Evolutionary conservation across 768 basidiomycete species (phyloP).

Genomic region (Tricholoma sp.): DNA sequence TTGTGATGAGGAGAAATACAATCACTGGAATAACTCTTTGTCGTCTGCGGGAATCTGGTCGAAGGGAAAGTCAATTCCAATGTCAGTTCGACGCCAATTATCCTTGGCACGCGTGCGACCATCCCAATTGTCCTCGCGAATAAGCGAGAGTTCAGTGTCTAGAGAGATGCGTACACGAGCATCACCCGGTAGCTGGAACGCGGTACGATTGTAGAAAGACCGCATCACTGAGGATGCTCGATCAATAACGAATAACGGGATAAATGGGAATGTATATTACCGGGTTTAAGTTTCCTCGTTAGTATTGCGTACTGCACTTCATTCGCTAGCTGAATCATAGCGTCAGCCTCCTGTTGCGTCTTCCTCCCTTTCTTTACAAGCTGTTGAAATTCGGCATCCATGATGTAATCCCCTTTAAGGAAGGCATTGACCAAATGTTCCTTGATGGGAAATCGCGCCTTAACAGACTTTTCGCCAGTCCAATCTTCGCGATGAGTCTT

Average conservation of each 20-base stretch:
- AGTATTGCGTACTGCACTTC: slow-evolving; percentile 92
- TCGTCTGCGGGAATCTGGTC: slow-evolving; percentile 68
- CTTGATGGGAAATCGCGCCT: slow-evolving; percentile 93
- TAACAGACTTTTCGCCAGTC: slow-evolving; percentile 99
- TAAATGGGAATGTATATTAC: slow-evolving; percentile 36
- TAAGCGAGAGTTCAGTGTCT: slow-evolving; percentile 91
- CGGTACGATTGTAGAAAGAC: slow-evolving; percentile 97
- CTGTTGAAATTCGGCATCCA: slow-evolving; percentile 89
- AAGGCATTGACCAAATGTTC: slow-evolving; percentile 92
- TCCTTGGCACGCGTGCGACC: slow-evolving; percentile 65
- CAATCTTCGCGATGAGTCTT: slow-evolving; percentile 97
- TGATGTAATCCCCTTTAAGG: slow-evolving; percentile 82
- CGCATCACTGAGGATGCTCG: slow-evolving; percentile 64
- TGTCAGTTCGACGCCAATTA: slow-evolving; percentile 94
- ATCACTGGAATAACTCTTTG: slow-evolving; percentile 87
- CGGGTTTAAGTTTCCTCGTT: slow-evolving; percentile 76
- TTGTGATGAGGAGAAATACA: slow-evolving; percentile 4
- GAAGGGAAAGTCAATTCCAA: slow-evolving; percentile 92
- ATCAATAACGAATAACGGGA: neutral
- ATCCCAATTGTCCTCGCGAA: slow-evolving; percentile 98
- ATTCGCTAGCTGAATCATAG: slow-evolving; percentile 94
- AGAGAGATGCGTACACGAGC: slow-evolving; percentile 98
- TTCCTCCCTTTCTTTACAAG: slow-evolving; percentile 90
- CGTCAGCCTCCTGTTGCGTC: slow-evolving; percentile 83
- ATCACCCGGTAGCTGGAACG: slow-evolving; percentile 97